phyloP scores from a whole-genome alignment of 805 yeast species.

The Starmerella sp. region DNA sequence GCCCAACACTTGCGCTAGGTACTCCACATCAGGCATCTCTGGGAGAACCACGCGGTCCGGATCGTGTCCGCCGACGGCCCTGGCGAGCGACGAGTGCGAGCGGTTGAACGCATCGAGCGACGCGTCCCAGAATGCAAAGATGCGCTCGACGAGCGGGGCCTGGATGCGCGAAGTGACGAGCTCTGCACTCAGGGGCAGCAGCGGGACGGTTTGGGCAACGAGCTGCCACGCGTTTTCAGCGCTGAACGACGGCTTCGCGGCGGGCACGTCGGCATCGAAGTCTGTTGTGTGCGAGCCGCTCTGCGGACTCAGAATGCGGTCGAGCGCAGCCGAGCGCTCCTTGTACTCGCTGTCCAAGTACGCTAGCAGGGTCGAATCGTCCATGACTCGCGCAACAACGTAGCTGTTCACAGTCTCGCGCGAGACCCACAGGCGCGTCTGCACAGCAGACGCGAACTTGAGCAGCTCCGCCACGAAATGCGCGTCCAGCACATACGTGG shows the following conservation, averaged over 20 bases:
- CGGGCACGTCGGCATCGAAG: slow-evolving; percentile 34
- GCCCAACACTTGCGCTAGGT: slow-evolving; percentile 35
- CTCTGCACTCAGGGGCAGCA: slow-evolving; percentile 35
- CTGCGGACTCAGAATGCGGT: not conserved
- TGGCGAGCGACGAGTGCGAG: slow-evolving; percentile 28
- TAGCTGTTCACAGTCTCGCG: not conserved
- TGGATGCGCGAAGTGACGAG: slow-evolving; percentile 45
- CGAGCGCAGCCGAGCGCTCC: not conserved
- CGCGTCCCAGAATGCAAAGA: slow-evolving; percentile 35
- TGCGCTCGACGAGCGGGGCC: slow-evolving; percentile 43
- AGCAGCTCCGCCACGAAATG: slow-evolving; percentile 14
- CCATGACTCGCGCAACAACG: not conserved
- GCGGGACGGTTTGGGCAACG: slow-evolving; percentile 30
- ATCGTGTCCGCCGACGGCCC: slow-evolving; percentile 28
- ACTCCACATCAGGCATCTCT: slow-evolving; percentile 32
- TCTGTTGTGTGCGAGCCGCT: slow-evolving; percentile 34
- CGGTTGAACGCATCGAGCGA: slow-evolving; percentile 38
- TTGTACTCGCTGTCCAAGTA: slow-evolving; percentile 2
- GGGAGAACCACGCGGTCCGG: slow-evolving; percentile 22
- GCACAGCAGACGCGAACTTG: slow-evolving; percentile 2
- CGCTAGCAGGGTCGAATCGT: not conserved
- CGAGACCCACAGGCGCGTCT: slow-evolving; percentile 1
- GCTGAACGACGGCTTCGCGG: slow-evolving; percentile 51
- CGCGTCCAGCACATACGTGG: slow-evolving; percentile 3
- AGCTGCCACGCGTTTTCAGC: slow-evolving; percentile 48